Base-by-base conservation (phyloP, 1,284 basidiomycete species). In the Moesziomyces antarcticus region DNA sequence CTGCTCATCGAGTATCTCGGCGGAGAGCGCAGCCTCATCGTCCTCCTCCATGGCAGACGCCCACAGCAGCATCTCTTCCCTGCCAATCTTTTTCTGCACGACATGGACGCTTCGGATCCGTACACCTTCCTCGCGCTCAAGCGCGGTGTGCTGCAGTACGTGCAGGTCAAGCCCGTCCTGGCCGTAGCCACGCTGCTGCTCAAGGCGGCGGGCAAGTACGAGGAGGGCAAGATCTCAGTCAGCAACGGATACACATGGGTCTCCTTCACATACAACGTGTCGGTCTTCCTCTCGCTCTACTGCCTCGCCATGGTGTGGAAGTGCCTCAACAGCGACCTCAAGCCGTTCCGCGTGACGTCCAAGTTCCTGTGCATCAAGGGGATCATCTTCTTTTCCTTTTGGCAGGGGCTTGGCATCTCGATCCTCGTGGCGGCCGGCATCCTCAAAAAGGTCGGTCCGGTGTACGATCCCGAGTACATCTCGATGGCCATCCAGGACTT, bases 381-480 rank as follows among this genome's bases (percentile, higher is more conserved):
- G 1, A 95, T 99, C 74, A 88, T 99, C 45, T 97, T 98, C 87
- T 96, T 97, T 85, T 95, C 92, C 0, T 99, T 99, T 86, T 99
- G 96, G 96, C 96, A 99, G 50, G 80, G 78, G 16, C 89, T 97
- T 46, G 89, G 84, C 46, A 90, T 99, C 55, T 95, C 94, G 27
- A 89, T 94, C 77, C 88, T 98, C 21, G 96, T 97, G 43, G 91
- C 94, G 1, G 87, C 91, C 0, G 89, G 91, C 2, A 87, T 88
- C 46, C 92, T 99, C 83, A 90, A 86, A 35, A 88, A 88, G 50
- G 89, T 76, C 20, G 76, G 85, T 24, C 92, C 92, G 5, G 96
- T 97, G 84, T 92, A 90, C 14, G 93, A 96, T 83, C 87, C 87
- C n/a, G 93, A 96, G 7, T 79, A 81, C 57, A 68, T 83, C 40